Evolutionary conservation across 345 rosid genomes (phyloP).

Genomic region (Gossypium raimondii): DNA sequence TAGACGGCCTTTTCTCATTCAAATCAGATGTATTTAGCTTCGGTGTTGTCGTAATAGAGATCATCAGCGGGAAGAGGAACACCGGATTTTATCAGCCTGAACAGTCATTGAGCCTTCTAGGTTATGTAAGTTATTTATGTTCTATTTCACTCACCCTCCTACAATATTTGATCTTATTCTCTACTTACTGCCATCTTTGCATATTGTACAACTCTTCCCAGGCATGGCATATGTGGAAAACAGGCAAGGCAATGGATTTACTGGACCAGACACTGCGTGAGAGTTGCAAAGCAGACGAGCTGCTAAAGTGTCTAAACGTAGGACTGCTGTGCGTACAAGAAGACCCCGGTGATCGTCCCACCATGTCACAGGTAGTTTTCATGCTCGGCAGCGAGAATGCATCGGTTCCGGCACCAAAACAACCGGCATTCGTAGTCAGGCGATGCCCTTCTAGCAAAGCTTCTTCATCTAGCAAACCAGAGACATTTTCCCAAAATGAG

Average conservation of each 20-base stretch:
- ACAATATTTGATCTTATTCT: not conserved
- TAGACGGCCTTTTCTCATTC: constrained; percentile 56
- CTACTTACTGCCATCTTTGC: not conserved
- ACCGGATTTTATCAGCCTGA: constrained; percentile 30
- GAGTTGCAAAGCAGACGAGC: constrained; percentile 2
- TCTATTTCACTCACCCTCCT: not conserved
- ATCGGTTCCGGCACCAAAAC: constrained; percentile 15
- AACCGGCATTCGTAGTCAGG: constrained; percentile 16
- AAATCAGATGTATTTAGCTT: constrained; percentile 65
- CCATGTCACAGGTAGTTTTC: constrained; percentile 16
- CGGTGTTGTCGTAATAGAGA: constrained; percentile 57
- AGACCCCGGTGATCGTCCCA: constrained; percentile 17
- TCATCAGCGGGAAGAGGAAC: constrained; percentile 48
- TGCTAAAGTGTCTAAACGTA: not conserved
- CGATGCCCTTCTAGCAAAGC: constrained; percentile 11
- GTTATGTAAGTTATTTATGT: constrained; percentile 38
- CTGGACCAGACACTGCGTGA: constrained; percentile 5
- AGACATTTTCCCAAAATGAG: constrained; percentile 6
- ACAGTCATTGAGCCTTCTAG: constrained; percentile 40
- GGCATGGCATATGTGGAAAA: constrained; percentile 20
- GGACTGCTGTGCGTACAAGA: constrained; percentile 19
- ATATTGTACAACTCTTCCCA: not conserved
- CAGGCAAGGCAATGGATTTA: constrained; percentile 12
- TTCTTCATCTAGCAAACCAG: constrained; percentile 14
- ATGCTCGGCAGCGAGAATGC: constrained; percentile 17